Percentiles rank a stretch among this genome's conserved stretches.
phyloP scores from a whole-genome alignment of 805 yeast genomes.

The Candida anglica region DNA sequence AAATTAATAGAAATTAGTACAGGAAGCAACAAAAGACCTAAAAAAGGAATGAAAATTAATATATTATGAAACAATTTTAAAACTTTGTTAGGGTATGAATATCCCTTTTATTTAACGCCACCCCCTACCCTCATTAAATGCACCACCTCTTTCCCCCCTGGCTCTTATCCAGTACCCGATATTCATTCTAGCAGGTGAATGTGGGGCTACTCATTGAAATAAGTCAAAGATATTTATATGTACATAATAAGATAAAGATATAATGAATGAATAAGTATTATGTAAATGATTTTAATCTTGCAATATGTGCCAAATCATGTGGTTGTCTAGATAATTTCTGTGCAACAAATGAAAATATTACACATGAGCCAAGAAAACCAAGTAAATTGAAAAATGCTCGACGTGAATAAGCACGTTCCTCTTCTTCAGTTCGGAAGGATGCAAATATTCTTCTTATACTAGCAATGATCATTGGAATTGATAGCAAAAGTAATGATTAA shows the following conservation, averaged over 20 bases:
- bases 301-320: constrained; percentile 25
- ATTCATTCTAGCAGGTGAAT: too few relatives aligned
- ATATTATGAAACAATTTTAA: neutral
- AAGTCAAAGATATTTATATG: too few relatives aligned
- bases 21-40: neutral
- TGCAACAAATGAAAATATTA: constrained; percentile 74
- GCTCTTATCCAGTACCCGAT: too few relatives aligned
- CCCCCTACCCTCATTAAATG: neutral
- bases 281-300: constrained; percentile 23
- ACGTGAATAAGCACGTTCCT: constrained; percentile 72
- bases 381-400: constrained; percentile 73
- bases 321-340: constrained; percentile 45
- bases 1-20: constrained; percentile 2
- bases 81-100: neutral
- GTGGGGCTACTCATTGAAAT: too few relatives aligned
- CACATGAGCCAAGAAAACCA: constrained; percentile 80
- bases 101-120: neutral
- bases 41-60: neutral
- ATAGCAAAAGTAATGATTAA: neutral
- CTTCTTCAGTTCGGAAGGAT: constrained; percentile 82
- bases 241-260: too few relatives aligned
- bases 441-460: constrained; percentile 76
- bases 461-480: constrained; percentile 51
- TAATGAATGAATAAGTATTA: too few relatives aligned
- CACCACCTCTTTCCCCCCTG: too few relatives aligned